A percentile compares a stretch with the other conserved stretches of the same genome.
These are phyloP conservation scores for Alternaria consortialis DNA, from an alignment of 2,329 filamentous ascomycete genomes.

Conservation along the genomic window DNA sequence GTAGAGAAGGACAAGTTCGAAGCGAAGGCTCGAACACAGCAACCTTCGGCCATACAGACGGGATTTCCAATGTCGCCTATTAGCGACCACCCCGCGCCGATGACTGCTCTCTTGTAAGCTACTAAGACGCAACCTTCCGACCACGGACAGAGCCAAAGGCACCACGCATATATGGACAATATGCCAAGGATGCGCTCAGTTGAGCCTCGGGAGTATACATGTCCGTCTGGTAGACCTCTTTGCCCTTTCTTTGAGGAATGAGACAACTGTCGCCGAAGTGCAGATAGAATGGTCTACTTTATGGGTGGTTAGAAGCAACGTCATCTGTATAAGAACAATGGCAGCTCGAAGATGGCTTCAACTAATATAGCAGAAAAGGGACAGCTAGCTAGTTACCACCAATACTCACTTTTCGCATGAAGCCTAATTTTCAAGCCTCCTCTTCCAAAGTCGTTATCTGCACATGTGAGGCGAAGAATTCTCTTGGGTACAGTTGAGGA, in stretches of 20 bases:
- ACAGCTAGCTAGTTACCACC: neutral
- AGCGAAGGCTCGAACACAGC: neutral
- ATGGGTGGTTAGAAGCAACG: neutral
- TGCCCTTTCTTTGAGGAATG: neutral
- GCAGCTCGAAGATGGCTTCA: neutral
- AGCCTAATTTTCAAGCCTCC: neutral
- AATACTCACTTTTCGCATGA: neutral
- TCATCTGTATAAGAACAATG: neutral
- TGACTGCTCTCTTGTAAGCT: conserved; percentile 1
- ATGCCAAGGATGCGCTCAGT: neutral
- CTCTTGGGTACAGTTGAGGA: neutral
- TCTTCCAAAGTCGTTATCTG: neutral
- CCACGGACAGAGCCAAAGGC: neutral
- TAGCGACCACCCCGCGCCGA: neutral
- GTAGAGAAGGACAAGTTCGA: neutral
- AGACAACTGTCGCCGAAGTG: neutral
- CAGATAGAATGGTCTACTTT: neutral
- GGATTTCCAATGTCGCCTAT: neutral
- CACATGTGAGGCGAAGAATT: neutral
- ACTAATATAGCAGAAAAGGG: neutral
- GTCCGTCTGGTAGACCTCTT: neutral
- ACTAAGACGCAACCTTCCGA: neutral
- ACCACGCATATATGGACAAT: neutral
- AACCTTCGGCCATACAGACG: neutral
- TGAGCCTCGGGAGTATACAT: neutral